Evolutionary conservation across 2,329 filamentous ascomycete genomes (phyloP), one percentile per base, ranked within the genome.

Genomic region (Aspergillus sp.): DNA sequence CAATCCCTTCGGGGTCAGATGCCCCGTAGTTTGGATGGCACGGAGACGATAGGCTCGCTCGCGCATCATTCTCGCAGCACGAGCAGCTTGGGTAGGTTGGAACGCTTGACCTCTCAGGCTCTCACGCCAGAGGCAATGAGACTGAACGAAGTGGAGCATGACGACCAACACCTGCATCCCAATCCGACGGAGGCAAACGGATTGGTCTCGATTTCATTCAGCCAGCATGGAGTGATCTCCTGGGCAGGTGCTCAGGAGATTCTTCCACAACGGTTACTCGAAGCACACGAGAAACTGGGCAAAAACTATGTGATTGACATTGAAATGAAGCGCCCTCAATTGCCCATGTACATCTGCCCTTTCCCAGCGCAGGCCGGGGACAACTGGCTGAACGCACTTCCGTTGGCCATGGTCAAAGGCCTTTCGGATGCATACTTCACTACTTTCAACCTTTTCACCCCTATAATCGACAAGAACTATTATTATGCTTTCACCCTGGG

Each of bases 381-480:
- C 7, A 69, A 69, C 38, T 84, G 81, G 82, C 67, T 84, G 36
- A 78, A 81, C 49, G 71, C 72, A 3, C 73, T 85, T 3, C 80
- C 80, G 8, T 68, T 84, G 32, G 77, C 80, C 0, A 76, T 81
- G 43, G 76, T 84, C 57, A 82, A 81, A 62, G 81, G 81, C 0
- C 74, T 85, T n/a, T 78, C 80, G 8, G 80, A 84, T 70, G 80
- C 80, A 0, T 85, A 83, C 61, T 85, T 85, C 66, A 74, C 79
- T n/a, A 81, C 82, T 0, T 84, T 84, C 64, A 82, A 84, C 64
- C 81, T 81, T 0, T 82, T 77, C 28, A 83, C 79, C 15, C 83
- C 83, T 0, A 78, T 84, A 21, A 77, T 85, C 55, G 82, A 85
- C 63, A 81, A 82, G 59, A 78, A 78, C 17, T 79, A 82, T 57